A percentile compares a stretch with the other conserved stretches of the same genome.
Evolutionary conservation across 345 rosid species (phyloP).

Genomic region (Populus alba): DNA sequence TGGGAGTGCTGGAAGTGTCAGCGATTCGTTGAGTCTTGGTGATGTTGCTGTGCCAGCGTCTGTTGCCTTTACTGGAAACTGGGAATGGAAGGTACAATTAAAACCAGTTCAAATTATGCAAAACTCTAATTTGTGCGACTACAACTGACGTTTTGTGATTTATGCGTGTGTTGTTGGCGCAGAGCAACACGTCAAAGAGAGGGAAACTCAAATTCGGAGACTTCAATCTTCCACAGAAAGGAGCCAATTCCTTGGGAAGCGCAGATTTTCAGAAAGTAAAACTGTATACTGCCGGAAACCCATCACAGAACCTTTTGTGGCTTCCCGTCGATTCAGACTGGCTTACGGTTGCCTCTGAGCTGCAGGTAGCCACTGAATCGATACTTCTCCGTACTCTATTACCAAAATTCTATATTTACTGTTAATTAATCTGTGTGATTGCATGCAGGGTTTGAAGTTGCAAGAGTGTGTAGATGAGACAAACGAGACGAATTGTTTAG

Average conservation of each 20-base stretch:
- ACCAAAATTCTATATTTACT: too few species aligned
- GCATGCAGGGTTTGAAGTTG: conserved; percentile 25
- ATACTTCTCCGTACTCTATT: too few species aligned
- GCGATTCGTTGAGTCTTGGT: conserved; percentile 26
- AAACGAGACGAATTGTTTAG: conserved; percentile 31
- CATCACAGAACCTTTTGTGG: conserved; percentile 29
- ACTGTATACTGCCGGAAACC: conserved; percentile 4
- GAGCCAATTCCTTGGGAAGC: conserved; percentile 31
- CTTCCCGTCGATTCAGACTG: conserved; percentile 29
- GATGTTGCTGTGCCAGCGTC: conserved; percentile 31
- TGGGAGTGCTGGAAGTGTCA: conserved; percentile 36
- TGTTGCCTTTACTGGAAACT: conserved; percentile 32
- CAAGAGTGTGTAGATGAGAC: conserved; percentile 11
- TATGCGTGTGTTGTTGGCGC: neutral
- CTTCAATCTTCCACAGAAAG: conserved; percentile 30
- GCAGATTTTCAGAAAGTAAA: conserved; percentile 17
- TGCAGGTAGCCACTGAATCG: neutral
- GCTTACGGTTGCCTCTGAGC: conserved; percentile 23
- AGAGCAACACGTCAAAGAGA: conserved; percentile 24
- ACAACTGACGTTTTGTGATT: too few species aligned
- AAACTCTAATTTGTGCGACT: too few species aligned
- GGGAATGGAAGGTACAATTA: conserved; percentile 38
- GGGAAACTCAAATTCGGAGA: conserved; percentile 37
- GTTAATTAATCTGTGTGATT: too few species aligned
- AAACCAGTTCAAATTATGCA: neutral